Conservation (phyloP, 306 rosid genomes). For the Ziziphus jujuba region DNA sequence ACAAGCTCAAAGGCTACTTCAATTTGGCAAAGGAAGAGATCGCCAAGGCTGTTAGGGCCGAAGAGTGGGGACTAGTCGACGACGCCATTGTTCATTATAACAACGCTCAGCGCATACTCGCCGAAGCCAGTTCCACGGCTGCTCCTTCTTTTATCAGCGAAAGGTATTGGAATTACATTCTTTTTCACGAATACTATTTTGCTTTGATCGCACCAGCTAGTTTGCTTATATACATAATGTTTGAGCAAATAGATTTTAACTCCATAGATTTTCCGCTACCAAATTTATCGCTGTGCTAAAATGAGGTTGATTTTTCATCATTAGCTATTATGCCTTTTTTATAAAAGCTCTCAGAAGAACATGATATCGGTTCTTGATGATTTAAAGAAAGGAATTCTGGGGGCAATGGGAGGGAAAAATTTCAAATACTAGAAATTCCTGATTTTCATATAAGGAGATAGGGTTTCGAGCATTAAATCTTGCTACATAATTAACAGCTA, state of each 20-base stretch:
- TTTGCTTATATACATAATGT: neutral
- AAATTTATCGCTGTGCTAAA: no score
- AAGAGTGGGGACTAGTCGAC: slow-evolving; percentile 87
- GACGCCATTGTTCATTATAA: slow-evolving; percentile 78
- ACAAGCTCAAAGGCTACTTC: slow-evolving; percentile 84
- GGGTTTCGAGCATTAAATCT: neutral
- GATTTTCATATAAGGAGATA: neutral
- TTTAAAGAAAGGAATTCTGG: no score
- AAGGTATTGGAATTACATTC: slow-evolving; percentile 39
- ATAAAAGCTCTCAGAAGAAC: neutral
- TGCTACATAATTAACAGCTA: neutral
- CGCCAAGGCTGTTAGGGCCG: slow-evolving; percentile 92
- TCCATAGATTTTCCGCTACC: neutral
- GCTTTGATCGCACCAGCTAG: no score
- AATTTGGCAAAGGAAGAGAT: slow-evolving; percentile 90
- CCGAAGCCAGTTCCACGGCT: slow-evolving; percentile 74
- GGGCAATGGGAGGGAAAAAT: no score
- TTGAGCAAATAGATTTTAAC: neutral
- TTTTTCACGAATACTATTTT: neutral
- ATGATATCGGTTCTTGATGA: neutral
- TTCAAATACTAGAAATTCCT: no score
- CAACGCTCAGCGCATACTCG: slow-evolving; percentile 72
- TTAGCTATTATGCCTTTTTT: neutral
- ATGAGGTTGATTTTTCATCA: neutral
- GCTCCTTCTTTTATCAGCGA: slow-evolving; percentile 73